Evolutionary conservation across 2,329 filamentous ascomycete genomes (phyloP).

Genomic region (Phialophora tarda): DNA sequence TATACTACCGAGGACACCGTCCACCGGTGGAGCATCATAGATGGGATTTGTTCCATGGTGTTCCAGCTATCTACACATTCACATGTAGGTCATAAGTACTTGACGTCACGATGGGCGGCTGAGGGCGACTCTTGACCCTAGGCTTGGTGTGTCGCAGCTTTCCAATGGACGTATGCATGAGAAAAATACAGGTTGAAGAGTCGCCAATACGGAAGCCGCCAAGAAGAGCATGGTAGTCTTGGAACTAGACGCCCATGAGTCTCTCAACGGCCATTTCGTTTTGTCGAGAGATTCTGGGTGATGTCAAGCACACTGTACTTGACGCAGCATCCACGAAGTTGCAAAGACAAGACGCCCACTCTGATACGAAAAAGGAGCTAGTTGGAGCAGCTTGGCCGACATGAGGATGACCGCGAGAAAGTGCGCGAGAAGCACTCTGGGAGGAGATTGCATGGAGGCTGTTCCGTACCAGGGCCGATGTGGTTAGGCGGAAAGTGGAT

Average conservation of each 20-base stretch:
- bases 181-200: neutral
- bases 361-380: too few species aligned
- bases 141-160: neutral
- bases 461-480: neutral
- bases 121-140: neutral
- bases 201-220: neutral
- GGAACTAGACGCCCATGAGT: too few species aligned
- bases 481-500: neutral
- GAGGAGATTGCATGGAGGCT: constrained; percentile 15
- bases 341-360: neutral
- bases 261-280: neutral
- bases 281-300: neutral
- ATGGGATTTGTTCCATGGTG: neutral
- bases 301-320: neutral
- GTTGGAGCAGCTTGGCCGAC: too few species aligned
- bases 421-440: constrained; percentile 22
- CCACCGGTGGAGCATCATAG: neutral
- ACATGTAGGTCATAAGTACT: neutral
- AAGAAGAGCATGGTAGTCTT: neutral
- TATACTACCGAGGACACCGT: neutral
- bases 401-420: neutral
- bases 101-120: neutral
- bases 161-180: neutral
- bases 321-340: neutral
- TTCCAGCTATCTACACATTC: neutral